Base-by-base conservation (phyloP, 495 filamentous ascomycete species). In the Apiosordaria backusii region DNA sequence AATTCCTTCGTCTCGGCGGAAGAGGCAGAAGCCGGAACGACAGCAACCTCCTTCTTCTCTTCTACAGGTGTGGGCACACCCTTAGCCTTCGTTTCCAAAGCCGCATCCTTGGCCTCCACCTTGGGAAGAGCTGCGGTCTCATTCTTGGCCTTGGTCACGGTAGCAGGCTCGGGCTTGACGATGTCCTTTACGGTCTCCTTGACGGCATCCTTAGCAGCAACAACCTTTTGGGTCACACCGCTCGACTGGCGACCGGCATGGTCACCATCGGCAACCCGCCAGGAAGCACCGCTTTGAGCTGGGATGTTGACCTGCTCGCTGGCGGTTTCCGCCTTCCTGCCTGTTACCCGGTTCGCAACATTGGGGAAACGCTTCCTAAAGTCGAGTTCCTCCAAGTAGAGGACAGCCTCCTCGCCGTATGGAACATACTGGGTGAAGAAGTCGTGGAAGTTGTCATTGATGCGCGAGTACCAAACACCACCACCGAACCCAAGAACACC, bases 391-490 rank as follows among this genome's bases (percentile, higher is more conserved):
- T 99, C 95, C 66, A 99, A 90, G 79, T 96, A 98, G n/a, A 96
- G 86, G 25, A 99, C 95, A 18, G 88, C 88, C 70, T 97, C 91
- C 79, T 99, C 95, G 62, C 94, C 96, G 66, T 92, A 97, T 2
- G 95, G 95, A 6, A 99, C 78, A 77, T 95, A 99, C 78, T 97
- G 93, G 55, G 96, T 98, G 81, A 99, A 99, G 81, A 98, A 97
- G 74, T 99, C 95, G 76, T 99, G 96, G 84, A 97, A 97, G 77
- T 94, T 97, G 80, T 99, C 95, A 68, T 88, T 95, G 77, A 93
- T 87, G 66, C 96, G 84, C 23, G 95, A 95, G 73, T 96, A 91
- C 80, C 90, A 96, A 59, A 97, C 87, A 58, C 93, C 92, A 65
- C 92, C 92, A 64, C 86, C 93, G 67, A 97, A 99, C 29, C 88